Evolutionary conservation across 768 basidiomycete genomes (phyloP).

Genomic region (Pleurotus eryngii): DNA sequence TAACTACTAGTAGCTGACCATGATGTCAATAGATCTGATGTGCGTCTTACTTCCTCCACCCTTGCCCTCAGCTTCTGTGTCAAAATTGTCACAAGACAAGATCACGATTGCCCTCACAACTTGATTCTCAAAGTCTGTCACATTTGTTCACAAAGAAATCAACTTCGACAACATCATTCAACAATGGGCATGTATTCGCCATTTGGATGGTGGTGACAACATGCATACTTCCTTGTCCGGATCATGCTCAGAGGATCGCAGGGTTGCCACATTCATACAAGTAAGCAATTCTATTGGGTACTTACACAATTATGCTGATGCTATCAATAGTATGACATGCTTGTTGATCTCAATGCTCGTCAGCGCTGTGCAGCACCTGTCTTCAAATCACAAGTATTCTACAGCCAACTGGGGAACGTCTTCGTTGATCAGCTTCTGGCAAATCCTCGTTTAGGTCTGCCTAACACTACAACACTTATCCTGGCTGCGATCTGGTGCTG

Average conservation of each 20-base stretch:
- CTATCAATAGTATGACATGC: conserved; percentile 26
- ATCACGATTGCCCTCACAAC: conserved; percentile 19
- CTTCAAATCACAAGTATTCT: conserved; percentile 20
- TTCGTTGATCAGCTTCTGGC: conserved; percentile 20
- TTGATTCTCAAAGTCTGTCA: neutral
- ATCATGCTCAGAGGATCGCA: conserved; percentile 13
- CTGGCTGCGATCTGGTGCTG: conserved; percentile 21
- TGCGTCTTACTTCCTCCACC: conserved; percentile 25
- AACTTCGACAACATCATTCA: conserved; percentile 7
- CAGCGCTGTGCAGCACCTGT: conserved; percentile 6
- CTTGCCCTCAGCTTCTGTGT: neutral
- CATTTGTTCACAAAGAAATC: neutral
- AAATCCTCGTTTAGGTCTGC: conserved; percentile 11
- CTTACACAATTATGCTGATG: neutral
- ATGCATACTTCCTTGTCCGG: conserved; percentile 19
- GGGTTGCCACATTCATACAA: conserved; percentile 29
- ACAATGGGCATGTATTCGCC: conserved; percentile 24
- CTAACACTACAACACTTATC: conserved; percentile 14
- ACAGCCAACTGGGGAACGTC: conserved; percentile 30
- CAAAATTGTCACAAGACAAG: conserved; percentile 5
- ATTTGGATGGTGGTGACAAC: conserved; percentile 25
- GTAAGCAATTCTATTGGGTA: conserved; percentile 18
- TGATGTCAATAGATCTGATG: conserved; percentile 17
- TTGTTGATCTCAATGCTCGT: conserved; percentile 24
- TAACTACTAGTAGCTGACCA: neutral